Percentiles rank a stretch among this genome's conserved stretches.
Evolutionary conservation across 2,329 filamentous ascomycete species (phyloP).

Genomic region (Anthostomella pinea): DNA sequence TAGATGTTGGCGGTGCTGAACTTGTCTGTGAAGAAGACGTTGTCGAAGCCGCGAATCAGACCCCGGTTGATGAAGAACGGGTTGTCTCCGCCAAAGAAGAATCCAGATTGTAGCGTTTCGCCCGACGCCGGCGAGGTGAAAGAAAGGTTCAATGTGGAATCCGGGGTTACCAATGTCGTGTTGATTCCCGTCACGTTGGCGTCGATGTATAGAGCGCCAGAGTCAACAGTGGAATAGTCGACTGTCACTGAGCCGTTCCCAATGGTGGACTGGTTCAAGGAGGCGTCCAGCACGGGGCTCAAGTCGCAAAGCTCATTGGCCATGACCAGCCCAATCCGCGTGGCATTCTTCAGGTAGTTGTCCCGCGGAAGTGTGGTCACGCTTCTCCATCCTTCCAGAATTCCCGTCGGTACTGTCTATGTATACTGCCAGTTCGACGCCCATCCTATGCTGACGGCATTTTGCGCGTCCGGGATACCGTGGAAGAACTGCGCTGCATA

Average conservation of each 20-base stretch:
- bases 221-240: conserved; percentile 48
- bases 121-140: conserved; percentile 47
- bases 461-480: conserved; percentile 36
- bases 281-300: conserved; percentile 42
- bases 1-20: conserved; percentile 36
- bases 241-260: conserved; percentile 47
- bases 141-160: conserved; percentile 47
- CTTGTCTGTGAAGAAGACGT: conserved; percentile 54
- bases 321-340: conserved; percentile 50
- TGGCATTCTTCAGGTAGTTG: conserved; percentile 49
- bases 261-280: conserved; percentile 43
- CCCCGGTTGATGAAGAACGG: conserved; percentile 52
- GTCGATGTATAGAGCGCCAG: conserved; percentile 53
- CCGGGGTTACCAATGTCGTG: conserved; percentile 18
- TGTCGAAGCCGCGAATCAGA: conserved; percentile 46
- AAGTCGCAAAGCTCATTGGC: conserved; percentile 49
- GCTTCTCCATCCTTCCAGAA: conserved; percentile 50
- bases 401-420: conserved; percentile 50
- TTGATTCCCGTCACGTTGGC: conserved; percentile 42
- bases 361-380: conserved; percentile 50
- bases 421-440: conserved; percentile 60
- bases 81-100: conserved; percentile 45
- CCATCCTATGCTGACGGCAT: conserved; percentile 52
- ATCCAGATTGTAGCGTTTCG: conserved; percentile 49
- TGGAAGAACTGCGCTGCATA: conserved; percentile 58